Conservation (phyloP, 768 basidiomycete genomes). For the Clathrus columnatus region DNA sequence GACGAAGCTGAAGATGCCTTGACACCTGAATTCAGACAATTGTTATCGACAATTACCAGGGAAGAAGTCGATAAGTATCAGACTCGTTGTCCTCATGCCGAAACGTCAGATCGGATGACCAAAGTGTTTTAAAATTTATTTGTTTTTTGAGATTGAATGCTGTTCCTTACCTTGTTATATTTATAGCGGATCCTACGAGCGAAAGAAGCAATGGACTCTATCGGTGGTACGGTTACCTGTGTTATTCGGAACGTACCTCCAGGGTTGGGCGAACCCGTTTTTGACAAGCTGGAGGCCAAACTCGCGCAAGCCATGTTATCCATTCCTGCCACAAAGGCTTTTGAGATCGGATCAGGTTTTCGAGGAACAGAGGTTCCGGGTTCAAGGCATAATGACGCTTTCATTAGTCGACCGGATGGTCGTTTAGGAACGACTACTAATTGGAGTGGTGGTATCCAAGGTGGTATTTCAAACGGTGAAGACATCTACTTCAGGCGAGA, state of each 20-base stretch:
- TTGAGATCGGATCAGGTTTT: conserved; percentile 97
- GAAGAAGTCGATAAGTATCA: conserved; percentile 80
- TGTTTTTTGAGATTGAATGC: too few relatives aligned
- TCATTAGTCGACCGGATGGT: conserved; percentile 56
- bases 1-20: conserved; percentile 64
- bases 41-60: conserved; percentile 73
- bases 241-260: conserved; percentile 85
- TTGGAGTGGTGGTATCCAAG: conserved; percentile 96
- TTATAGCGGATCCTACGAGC: conserved; percentile 90
- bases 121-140: too few relatives aligned
- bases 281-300: conserved; percentile 96
- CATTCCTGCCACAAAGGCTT: conserved; percentile 96
- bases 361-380: conserved; percentile 90
- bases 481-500: conserved; percentile 91
- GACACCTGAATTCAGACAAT: conserved; percentile 71
- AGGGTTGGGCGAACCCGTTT: conserved; percentile 94
- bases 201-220: conserved; percentile 85
- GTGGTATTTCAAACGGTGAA: conserved; percentile 96
- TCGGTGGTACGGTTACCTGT: conserved; percentile 97
- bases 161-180: conserved; percentile 5
- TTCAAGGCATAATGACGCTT: conserved; percentile 88
- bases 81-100: conserved; percentile 85
- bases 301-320: conserved; percentile 98
- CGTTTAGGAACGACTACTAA: conserved; percentile 79
- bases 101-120: conserved; percentile 86